Percentiles rank a stretch among this genome's conserved stretches.
Conservation (phyloP, 2,329 filamentous ascomycete genomes). For the Cadophora sp. region DNA sequence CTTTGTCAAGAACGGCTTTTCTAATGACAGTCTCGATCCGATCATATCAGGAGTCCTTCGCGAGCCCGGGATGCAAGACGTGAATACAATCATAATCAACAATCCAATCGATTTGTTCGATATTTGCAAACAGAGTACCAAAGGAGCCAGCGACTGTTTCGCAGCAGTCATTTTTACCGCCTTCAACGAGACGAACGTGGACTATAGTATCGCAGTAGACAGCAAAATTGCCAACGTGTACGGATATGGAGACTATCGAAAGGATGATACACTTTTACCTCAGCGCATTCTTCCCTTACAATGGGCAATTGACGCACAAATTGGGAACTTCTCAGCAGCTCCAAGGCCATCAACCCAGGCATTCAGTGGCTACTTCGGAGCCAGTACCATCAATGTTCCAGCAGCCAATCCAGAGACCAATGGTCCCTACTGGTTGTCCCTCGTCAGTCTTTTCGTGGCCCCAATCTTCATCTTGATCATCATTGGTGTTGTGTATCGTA, state of each 20-base stretch:
- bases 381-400: neutral
- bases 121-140: constrained; percentile 35
- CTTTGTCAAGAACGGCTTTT: constrained; percentile 37
- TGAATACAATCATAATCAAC: constrained; percentile 25
- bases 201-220: constrained; percentile 39
- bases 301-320: constrained; percentile 36
- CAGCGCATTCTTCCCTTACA: constrained; percentile 35
- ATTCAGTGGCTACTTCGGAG: constrained; percentile 32
- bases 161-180: constrained; percentile 37
- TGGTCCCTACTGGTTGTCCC: constrained; percentile 30
- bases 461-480: constrained; percentile 41
- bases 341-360: constrained; percentile 34
- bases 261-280: constrained; percentile 24
- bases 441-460: constrained; percentile 32
- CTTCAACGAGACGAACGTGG: constrained; percentile 37
- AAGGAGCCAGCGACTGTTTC: constrained; percentile 38
- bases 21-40: constrained; percentile 30
- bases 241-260: constrained; percentile 25
- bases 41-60: constrained; percentile 34
- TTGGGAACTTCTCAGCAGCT: constrained; percentile 32
- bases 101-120: constrained; percentile 36
- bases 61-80: constrained; percentile 29
- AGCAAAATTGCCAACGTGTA: constrained; percentile 9
- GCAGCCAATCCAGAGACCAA: neutral
- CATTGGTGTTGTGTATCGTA: constrained; percentile 39